Evolutionary conservation across 805 yeast genomes (phyloP).

Genomic region (Wickerhamiella cacticola): DNA sequence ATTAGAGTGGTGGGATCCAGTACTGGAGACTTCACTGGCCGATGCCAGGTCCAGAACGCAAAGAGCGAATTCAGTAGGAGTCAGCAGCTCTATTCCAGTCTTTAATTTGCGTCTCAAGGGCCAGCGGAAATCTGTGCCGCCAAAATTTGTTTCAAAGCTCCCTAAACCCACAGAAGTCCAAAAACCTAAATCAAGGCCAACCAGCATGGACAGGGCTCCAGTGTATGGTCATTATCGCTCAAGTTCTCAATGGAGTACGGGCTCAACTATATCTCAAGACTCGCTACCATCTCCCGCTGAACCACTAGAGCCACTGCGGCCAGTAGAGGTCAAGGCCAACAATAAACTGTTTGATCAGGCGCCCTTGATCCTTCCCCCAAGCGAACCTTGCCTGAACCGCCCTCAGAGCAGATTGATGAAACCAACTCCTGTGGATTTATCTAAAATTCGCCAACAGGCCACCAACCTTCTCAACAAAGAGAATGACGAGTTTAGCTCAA

Average conservation of each 20-base stretch:
- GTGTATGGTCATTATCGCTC: conserved; percentile 1
- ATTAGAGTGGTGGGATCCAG: conserved; percentile 9
- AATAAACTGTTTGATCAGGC: conserved; percentile 4
- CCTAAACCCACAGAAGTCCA: conserved; percentile 9
- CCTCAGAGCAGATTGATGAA: conserved; percentile 7
- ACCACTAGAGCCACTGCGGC: background rate
- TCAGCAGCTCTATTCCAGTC: conserved; percentile 5
- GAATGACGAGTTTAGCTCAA: conserved; percentile 5
- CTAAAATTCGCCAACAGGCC: background rate
- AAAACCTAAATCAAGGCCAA: background rate
- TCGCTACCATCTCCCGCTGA: background rate
- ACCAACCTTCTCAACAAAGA: background rate
- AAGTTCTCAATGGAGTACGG: conserved; percentile 5
- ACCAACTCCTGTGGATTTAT: conserved; percentile 9
- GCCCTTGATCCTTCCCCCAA: background rate
- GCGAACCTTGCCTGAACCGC: background rate
- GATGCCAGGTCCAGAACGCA: background rate
- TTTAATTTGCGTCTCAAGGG: conserved; percentile 6
- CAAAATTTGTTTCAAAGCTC: conserved; percentile 1
- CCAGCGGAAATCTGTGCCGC: conserved; percentile 1
- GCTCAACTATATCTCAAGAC: background rate
- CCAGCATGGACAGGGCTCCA: background rate
- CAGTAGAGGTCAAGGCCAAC: background rate
- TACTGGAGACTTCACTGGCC: background rate
- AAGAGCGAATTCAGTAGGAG: background rate